A percentile compares a stretch with the other conserved stretches of the same genome.
Conservation (phyloP, 768 basidiomycete genomes). For the Amanita brunnescens region DNA sequence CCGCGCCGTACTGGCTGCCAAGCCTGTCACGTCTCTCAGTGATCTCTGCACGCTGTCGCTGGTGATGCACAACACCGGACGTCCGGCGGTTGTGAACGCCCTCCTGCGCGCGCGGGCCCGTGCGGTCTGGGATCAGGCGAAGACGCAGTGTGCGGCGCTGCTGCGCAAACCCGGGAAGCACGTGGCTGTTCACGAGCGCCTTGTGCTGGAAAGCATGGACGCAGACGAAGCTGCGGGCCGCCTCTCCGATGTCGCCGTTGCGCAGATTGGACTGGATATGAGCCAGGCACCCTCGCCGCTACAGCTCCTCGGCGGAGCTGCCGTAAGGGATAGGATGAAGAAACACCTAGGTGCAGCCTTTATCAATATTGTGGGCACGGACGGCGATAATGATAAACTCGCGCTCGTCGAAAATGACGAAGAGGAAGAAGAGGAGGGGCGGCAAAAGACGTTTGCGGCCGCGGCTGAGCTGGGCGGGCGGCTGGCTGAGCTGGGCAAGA, state of each 20-base stretch:
- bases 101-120: slow-evolving; percentile 34
- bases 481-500: slow-evolving; percentile 42
- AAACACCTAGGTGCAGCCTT: slow-evolving; percentile 48
- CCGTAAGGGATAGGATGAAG: slow-evolving; percentile 45
- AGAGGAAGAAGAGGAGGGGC: slow-evolving; percentile 33
- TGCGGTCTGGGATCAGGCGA: slow-evolving; percentile 16
- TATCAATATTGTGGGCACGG: slow-evolving; percentile 28
- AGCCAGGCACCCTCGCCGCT: slow-evolving; percentile 28
- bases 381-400: slow-evolving; percentile 23
- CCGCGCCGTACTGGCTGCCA: slow-evolving; percentile 35
- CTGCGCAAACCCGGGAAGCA: slow-evolving; percentile 6
- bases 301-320: slow-evolving; percentile 38
- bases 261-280: slow-evolving; percentile 7
- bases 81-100: slow-evolving; percentile 24
- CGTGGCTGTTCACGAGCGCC: slow-evolving; percentile 32
- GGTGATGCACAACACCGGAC: slow-evolving; percentile 29
- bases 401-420: slow-evolving; percentile 26
- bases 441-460: slow-evolving; percentile 43
- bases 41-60: slow-evolving; percentile 54
- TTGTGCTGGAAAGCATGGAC: slow-evolving; percentile 43
- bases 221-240: slow-evolving; percentile 45
- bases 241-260: slow-evolving; percentile 17
- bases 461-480: slow-evolving; percentile 57
- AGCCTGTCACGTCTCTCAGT: slow-evolving; percentile 30
- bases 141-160: not conserved